A percentile compares a stretch with the other conserved stretches of the same genome.
Evolutionary conservation across 192 early-diverging fungal genomes (phyloP).

Genomic region (Coemansia nantahalensis): DNA sequence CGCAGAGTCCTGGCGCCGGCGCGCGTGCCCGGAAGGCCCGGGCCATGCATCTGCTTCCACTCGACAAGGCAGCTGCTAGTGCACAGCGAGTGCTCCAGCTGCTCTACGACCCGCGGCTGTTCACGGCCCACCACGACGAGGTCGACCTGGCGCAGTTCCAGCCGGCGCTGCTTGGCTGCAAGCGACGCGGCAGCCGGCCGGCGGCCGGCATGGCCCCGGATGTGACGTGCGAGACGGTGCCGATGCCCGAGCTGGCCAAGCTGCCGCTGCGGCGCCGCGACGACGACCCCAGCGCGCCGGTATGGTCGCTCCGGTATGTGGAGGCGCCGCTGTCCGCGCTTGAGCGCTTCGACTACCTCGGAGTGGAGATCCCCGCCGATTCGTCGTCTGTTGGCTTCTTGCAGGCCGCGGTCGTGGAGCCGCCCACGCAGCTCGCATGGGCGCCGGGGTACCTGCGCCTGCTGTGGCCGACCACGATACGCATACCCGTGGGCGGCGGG

Average conservation of each 20-base stretch:
- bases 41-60: slow-evolving; percentile 29
- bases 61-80: not conserved
- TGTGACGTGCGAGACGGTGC: slow-evolving; percentile 11
- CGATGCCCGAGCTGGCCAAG: slow-evolving; percentile 13
- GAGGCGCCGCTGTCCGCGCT: slow-evolving; percentile 14
- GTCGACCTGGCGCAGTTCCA: not conserved
- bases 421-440: not conserved
- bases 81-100: slow-evolving; percentile 10
- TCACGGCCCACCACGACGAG: slow-evolving; percentile 1
- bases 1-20: too few species aligned
- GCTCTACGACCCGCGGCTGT: slow-evolving; percentile 25
- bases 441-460: slow-evolving; percentile 18
- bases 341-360: slow-evolving; percentile 17
- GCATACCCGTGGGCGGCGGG: not conserved
- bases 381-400: slow-evolving; percentile 15
- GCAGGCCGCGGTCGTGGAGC: slow-evolving; percentile 10
- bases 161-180: slow-evolving; percentile 29
- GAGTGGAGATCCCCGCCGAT: slow-evolving; percentile 22
- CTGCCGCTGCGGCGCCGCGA: slow-evolving; percentile 22
- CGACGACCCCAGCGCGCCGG: slow-evolving; percentile 13
- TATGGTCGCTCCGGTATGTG: slow-evolving; percentile 20
- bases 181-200: not conserved
- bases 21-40: not conserved
- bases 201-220: not conserved
- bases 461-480: slow-evolving; percentile 8